phyloP scores from a whole-genome alignment of 1,284 basidiomycete genomes.

The Meira nashicola region DNA sequence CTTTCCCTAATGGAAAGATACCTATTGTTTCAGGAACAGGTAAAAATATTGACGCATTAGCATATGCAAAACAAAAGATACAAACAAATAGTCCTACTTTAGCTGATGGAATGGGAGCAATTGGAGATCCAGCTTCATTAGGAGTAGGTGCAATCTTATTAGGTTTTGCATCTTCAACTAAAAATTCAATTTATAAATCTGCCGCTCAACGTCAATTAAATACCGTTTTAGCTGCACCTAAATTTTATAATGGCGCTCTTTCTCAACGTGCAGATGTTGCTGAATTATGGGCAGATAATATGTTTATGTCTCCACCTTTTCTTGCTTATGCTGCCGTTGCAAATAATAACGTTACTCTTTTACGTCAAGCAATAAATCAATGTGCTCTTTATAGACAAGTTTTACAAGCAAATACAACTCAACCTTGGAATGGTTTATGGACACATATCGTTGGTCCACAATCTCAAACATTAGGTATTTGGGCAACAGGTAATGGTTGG shows the following conservation, averaged over 20 bases:
- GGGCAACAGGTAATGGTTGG: conserved; percentile 77
- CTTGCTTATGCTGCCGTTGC: conserved; percentile 78
- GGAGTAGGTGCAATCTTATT: conserved; percentile 10
- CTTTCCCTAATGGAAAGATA: conserved; percentile 10
- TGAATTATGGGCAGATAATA: conserved; percentile 52
- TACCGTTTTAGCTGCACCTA: conserved; percentile 65
- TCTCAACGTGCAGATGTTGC: conserved; percentile 38
- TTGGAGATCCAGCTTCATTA: conserved; percentile 14
- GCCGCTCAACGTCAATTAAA: conserved; percentile 70
- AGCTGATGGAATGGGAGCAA: conserved; percentile 9
- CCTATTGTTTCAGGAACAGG: conserved; percentile 1
- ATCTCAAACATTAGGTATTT: conserved; percentile 53
- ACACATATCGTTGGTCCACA: conserved; percentile 36
- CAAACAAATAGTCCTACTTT: conserved; percentile 1
- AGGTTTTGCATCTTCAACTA: neutral
- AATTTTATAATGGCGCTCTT: conserved; percentile 51
- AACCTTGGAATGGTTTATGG: conserved; percentile 53
- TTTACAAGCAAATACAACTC: conserved; percentile 58
- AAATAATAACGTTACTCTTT: conserved; percentile 64
- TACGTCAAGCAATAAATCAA: conserved; percentile 71
- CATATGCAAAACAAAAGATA: conserved; percentile 5
- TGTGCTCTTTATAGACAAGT: conserved; percentile 68
- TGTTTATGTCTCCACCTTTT: conserved; percentile 67
- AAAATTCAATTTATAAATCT: neutral
- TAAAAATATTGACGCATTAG: conserved; percentile 6